Conservation (phyloP, 805 yeast genomes). For the Metschnikowia lochheadii region DNA sequence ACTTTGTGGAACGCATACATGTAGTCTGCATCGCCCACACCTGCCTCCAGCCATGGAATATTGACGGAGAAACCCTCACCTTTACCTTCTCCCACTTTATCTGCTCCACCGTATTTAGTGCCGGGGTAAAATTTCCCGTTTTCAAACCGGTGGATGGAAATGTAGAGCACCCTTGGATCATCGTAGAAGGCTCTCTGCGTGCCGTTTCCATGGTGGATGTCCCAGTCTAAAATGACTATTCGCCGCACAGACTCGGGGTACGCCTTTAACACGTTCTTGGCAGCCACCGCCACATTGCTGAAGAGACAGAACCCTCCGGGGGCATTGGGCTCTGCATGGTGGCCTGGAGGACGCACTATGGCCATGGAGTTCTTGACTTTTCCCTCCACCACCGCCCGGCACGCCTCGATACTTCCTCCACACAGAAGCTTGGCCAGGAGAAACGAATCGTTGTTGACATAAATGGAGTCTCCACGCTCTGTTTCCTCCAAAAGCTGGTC, state of each 20-base stretch:
- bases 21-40: slow-evolving; percentile 95
- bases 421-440: slow-evolving; percentile 87
- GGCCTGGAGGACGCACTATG: slow-evolving; percentile 98
- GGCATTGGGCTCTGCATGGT: slow-evolving; percentile 96
- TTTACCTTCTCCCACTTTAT: slow-evolving; percentile 75
- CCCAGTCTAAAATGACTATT: slow-evolving; percentile 92
- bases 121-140: slow-evolving; percentile 94
- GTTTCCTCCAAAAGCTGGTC: slow-evolving; percentile 77
- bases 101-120: slow-evolving; percentile 75
- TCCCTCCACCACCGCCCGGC: slow-evolving; percentile 92
- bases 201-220: slow-evolving; percentile 98
- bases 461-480: slow-evolving; percentile 90
- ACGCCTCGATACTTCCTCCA: slow-evolving; percentile 96
- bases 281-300: slow-evolving; percentile 96
- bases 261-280: slow-evolving; percentile 70
- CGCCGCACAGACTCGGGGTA: slow-evolving; percentile 87
- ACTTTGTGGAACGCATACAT: slow-evolving; percentile 84
- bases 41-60: slow-evolving; percentile 89
- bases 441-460: slow-evolving; percentile 86
- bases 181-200: slow-evolving; percentile 88
- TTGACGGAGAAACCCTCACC: slow-evolving; percentile 89
- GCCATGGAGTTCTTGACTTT: slow-evolving; percentile 88
- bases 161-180: slow-evolving; percentile 86
- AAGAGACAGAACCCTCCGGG: slow-evolving; percentile 97
- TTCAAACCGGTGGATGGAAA: slow-evolving; percentile 90